Conservation (phyloP, 192 early-diverging fungal genomes). For the Spizellomyces punctatus region DNA sequence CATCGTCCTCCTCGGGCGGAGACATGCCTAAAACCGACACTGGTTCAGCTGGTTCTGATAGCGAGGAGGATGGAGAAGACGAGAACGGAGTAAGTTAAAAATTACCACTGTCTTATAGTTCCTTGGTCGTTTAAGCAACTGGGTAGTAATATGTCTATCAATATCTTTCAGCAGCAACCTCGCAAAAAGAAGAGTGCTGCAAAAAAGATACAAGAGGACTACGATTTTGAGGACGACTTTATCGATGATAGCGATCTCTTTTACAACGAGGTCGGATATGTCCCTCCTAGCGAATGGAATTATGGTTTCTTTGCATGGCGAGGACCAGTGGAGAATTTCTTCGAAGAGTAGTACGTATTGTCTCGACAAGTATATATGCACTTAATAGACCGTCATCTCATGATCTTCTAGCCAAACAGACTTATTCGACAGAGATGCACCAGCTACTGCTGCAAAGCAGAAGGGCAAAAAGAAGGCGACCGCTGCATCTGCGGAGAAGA, state of each 20-base stretch:
- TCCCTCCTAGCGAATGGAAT: constrained; percentile 14
- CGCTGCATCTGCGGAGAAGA: constrained; percentile 2
- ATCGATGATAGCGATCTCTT: constrained; percentile 53
- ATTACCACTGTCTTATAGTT: background rate
- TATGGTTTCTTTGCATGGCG: constrained; percentile 3
- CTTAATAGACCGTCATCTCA: background rate
- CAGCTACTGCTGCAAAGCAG: background rate
- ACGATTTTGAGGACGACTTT: constrained; percentile 55
- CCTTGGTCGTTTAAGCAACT: too few species aligned
- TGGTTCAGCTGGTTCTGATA: constrained; percentile 6
- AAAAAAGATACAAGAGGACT: constrained; percentile 29
- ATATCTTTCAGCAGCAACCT: too few species aligned
- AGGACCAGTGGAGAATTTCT: constrained; percentile 46
- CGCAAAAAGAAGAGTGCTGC: too few species aligned
- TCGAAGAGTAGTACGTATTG: constrained; percentile 37
- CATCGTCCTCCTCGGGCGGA: background rate
- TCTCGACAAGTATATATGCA: constrained; percentile 1
- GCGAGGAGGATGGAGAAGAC: constrained; percentile 8
- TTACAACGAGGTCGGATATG: constrained; percentile 12
- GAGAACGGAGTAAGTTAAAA: background rate
- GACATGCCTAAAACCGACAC: background rate
- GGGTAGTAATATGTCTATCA: too few species aligned
- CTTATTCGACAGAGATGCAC: background rate
- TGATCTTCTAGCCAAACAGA: constrained; percentile 1
- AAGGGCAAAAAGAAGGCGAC: constrained; percentile 8